These are phyloP conservation scores for Cercophora scortea DNA, from an alignment of 495 filamentous ascomycete species.

Conservation along the genomic window DNA sequence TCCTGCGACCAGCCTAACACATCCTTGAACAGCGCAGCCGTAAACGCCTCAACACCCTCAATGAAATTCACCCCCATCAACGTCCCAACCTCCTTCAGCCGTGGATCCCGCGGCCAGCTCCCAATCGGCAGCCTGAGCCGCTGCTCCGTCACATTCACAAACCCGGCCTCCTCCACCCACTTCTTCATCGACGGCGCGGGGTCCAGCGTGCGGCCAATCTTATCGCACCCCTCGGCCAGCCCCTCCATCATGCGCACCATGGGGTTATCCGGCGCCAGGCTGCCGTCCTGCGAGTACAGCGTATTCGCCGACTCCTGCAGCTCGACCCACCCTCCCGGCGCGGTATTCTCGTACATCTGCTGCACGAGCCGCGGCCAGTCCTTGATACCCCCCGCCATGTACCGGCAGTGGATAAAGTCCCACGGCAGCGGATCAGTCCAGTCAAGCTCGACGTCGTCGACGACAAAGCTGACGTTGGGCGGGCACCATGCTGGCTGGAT, in stretches of 20 bases:
- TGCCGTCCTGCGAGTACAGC: conserved; percentile 29
- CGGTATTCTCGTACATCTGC: conserved; percentile 36
- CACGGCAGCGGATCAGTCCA: conserved; percentile 45
- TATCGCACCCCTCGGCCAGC: conserved; percentile 22
- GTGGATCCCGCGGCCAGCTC: conserved; percentile 35
- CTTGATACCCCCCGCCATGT: conserved; percentile 41
- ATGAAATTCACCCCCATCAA: conserved; percentile 25
- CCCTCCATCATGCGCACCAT: conserved; percentile 29
- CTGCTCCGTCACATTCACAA: conserved; percentile 27
- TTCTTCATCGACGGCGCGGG: conserved; percentile 13
- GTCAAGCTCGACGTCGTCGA: conserved; percentile 47
- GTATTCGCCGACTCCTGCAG: conserved; percentile 36
- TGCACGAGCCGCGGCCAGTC: conserved; percentile 40
- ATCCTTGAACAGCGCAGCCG: conserved; percentile 21
- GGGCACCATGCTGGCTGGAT: conserved; percentile 49
- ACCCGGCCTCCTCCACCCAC: conserved; percentile 26
- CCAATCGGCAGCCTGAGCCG: conserved; percentile 30
- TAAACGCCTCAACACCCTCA: conserved; percentile 24
- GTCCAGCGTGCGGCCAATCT: conserved; percentile 17
- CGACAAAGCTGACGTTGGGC: conserved; percentile 44
- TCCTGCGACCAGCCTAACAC: conserved; percentile 25
- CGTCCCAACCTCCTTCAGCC: conserved; percentile 43
- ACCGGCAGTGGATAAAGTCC: conserved; percentile 47
- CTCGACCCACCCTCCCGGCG: conserved; percentile 45
- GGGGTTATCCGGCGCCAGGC: conserved; percentile 23